Evolutionary conservation across 2,329 filamentous ascomycete species (phyloP), one percentile per base, ranked within the genome.

Genomic region (Pseudocercospora eumusae): DNA sequence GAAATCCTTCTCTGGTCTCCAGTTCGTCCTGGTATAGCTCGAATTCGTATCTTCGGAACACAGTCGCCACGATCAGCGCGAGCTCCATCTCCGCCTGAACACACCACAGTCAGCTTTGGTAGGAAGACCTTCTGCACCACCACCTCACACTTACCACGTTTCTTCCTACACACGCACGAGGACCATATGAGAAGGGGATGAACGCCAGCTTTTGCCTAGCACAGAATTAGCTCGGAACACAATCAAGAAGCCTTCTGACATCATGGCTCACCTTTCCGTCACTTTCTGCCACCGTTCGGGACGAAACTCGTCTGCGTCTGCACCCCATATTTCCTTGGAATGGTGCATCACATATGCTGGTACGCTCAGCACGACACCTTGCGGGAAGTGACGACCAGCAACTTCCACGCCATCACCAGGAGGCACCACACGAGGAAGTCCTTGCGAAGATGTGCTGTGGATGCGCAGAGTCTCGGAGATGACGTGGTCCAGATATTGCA

Each of bases 391-490:
- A 69, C 87, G 84, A 4, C 86, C 88, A 18, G 78, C 76, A 60
- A 96, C 81, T 0, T 83, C 82, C 28, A 93, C 75, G 8, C 90
- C 90, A 0, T 83, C 75, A 0, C 84, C 86, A 0, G 79, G 71
- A 0, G 92, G 90, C 1, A 96, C 83, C 66, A 88, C 79, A 1
- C 92, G 88, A 0, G 92, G 92, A 0, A 96, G 87, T 2, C 92
- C 92, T 66, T 96, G 89, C 10, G 90, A 89, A 0, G 91, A 95
- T 5, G 92, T 96, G 60, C 85, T 90, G 81, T 96, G 92, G 76
- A 91, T 88, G 55, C 92, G 90, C 74, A 96, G 87, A 0, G 91
- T 89, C 78, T 96, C 92, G 75, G 88, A 87, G 77, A 96, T 88
- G 27, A 93, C 87, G 69, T 82, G 83, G 68, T 88, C 83, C 5